Conservation (phyloP, 805 yeast species). For the Saccharomycopsis sp. region DNA sequence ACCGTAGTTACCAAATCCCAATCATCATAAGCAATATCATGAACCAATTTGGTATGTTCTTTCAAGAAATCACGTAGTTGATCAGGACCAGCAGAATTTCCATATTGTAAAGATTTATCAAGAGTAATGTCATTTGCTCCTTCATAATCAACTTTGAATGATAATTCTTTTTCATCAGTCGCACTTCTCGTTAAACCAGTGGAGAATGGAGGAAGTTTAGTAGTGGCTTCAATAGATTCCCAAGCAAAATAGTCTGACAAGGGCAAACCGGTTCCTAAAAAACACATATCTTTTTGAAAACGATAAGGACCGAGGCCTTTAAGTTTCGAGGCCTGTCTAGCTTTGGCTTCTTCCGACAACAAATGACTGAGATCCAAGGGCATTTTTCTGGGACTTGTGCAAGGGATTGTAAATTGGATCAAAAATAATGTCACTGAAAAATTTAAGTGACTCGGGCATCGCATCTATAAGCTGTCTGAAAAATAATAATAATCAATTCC, state of each 20-base stretch:
- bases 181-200: constrained; percentile 41
- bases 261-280: constrained; percentile 80
- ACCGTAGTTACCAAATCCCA: constrained; percentile 50
- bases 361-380: constrained; percentile 1
- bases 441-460: not conserved
- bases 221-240: constrained; percentile 45
- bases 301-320: constrained; percentile 1
- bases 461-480: not conserved
- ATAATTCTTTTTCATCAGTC: constrained; percentile 4
- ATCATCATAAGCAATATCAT: constrained; percentile 43
- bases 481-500: not conserved
- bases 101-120: constrained; percentile 68
- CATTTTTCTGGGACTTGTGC: not conserved
- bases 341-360: constrained; percentile 7
- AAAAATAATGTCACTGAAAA: not conserved
- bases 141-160: constrained; percentile 9
- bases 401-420: not conserved
- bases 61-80: constrained; percentile 45
- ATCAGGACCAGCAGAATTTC: constrained; percentile 56
- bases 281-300: constrained; percentile 46
- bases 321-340: constrained; percentile 1
- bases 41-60: constrained; percentile 37
- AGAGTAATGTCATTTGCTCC: constrained; percentile 43
- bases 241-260: constrained; percentile 69
- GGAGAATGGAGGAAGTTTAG: constrained; percentile 52